Evolutionary conservation across 2,329 filamentous ascomycete species (phyloP).

Genomic region (Aspergillus felis): DNA sequence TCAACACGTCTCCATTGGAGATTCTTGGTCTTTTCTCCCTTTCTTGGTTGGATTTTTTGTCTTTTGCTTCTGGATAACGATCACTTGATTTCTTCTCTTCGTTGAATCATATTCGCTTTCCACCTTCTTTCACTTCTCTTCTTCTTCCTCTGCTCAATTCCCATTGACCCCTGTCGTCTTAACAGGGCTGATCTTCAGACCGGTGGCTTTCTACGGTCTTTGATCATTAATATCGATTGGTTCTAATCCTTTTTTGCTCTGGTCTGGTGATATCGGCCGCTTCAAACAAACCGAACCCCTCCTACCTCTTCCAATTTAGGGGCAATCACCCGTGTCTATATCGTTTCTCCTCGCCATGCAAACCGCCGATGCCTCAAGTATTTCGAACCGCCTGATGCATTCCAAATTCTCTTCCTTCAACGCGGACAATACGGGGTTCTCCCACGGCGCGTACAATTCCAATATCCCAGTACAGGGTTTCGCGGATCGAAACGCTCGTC

Average conservation of each 20-base stretch:
- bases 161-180: slow-evolving; percentile 12
- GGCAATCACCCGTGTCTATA: slow-evolving; percentile 73
- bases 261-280: slow-evolving; percentile 16
- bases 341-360: slow-evolving; percentile 67
- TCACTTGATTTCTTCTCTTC: neutral
- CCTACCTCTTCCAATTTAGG: slow-evolving; percentile 69
- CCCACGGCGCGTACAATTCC: slow-evolving; percentile 84
- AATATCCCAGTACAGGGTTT: slow-evolving; percentile 70
- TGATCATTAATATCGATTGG: slow-evolving; percentile 10
- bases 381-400: slow-evolving; percentile 62
- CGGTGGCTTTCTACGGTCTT: slow-evolving; percentile 14
- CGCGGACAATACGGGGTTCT: slow-evolving; percentile 78
- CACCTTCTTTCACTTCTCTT: slow-evolving; percentile 11
- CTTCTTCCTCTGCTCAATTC: slow-evolving; percentile 11
- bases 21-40: slow-evolving; percentile 21
- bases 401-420: slow-evolving; percentile 72
- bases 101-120: neutral
- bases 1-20: slow-evolving; percentile 30
- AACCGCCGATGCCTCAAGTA: slow-evolving; percentile 68
- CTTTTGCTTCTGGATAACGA: neutral
- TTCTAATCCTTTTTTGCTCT: slow-evolving; percentile 12
- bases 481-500: slow-evolving; percentile 78
- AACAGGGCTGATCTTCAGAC: slow-evolving; percentile 14
- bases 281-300: slow-evolving; percentile 47
- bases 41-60: slow-evolving; percentile 6